Evolutionary conservation across 345 rosid species (phyloP), one percentile per base, ranked within the genome.

Genomic region (Citrus reticulata): DNA sequence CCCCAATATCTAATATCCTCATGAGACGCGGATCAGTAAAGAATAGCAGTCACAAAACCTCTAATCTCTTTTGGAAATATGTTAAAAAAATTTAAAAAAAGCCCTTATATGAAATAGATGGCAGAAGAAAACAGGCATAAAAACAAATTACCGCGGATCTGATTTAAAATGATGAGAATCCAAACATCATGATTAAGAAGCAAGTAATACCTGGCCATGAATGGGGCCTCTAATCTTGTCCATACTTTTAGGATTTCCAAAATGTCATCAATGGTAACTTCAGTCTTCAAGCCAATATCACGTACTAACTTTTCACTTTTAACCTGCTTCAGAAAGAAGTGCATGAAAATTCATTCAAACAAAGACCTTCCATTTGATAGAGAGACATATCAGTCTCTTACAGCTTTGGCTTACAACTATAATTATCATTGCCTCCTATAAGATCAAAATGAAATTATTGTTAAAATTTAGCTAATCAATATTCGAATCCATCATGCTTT

Each of bases 261-360:
- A 25, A 86, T 85, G 84, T 93, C 98, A 68, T 83, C 81, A 40
- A 91, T 73, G 67, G 85, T 75, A 79, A 95, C 97, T 82, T 86
- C 84, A 65, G 95, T 89, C 88, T 89, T 95, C 68, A 93, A 90
- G 78, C 93, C 98, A 80, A 93, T 82, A 84, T 86, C 91, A 72
- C 72, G 72, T 61, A 91, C 74, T 71, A 95, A 82, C 71, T 86
- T 90, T 73, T 59, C 85, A 85, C 92, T 93, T 85, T 78, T 87
- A 78, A 93, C 89, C 98, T 95, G 90, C 80, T 87, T 59, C 75
- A 83, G 35, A 76, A 74, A 75, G 68, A 81, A 51, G 54, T 75
- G 76, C 3, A 34, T 13, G 16, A 55, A 11, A 70, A 6, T 75
- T 30, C 11, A 65, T 27, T 68, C 57, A 22, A 70, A 72, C 55